phyloP scores from a whole-genome alignment of 192 early-diverging fungal species.

The Coemansia sp. region DNA sequence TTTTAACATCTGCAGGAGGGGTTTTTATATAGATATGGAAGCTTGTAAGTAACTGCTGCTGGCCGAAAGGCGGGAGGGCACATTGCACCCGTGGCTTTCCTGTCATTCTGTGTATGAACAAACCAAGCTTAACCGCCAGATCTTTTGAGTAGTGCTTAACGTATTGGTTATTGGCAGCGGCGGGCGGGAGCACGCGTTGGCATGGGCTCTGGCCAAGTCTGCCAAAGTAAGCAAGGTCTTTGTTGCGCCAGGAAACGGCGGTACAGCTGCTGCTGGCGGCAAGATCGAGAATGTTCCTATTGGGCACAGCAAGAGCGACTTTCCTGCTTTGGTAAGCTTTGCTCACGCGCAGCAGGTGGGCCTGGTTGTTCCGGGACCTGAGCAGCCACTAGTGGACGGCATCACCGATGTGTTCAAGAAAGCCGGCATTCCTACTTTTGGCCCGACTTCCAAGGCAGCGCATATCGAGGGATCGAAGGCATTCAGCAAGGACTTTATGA shows the following conservation, averaged over 20 bases:
- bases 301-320: slow-evolving; percentile 60
- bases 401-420: slow-evolving; percentile 80
- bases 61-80: not conserved
- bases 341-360: slow-evolving; percentile 70
- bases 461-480: slow-evolving; percentile 97
- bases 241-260: slow-evolving; percentile 95
- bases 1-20: too few species aligned
- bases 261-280: slow-evolving; percentile 66
- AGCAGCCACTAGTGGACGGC: slow-evolving; percentile 95
- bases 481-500: slow-evolving; percentile 99
- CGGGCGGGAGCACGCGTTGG: slow-evolving; percentile 96
- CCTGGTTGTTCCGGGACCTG: slow-evolving; percentile 91
- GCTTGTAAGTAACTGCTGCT: slow-evolving; percentile 6
- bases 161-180: slow-evolving; percentile 91
- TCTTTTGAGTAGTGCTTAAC: slow-evolving; percentile 45
- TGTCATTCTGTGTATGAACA: not conserved
- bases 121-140: not conserved
- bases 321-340: slow-evolving; percentile 74
- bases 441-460: slow-evolving; percentile 85
- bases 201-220: slow-evolving; percentile 83
- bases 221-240: slow-evolving; percentile 74
- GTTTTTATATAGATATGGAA: not conserved
- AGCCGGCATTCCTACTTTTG: slow-evolving; percentile 71
- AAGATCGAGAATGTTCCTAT: slow-evolving; percentile 85
- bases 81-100: not conserved